These are phyloP conservation scores for Phlebiopsis flavidoalba DNA, from an alignment of 768 basidiomycete species.

Conservation along the genomic window DNA sequence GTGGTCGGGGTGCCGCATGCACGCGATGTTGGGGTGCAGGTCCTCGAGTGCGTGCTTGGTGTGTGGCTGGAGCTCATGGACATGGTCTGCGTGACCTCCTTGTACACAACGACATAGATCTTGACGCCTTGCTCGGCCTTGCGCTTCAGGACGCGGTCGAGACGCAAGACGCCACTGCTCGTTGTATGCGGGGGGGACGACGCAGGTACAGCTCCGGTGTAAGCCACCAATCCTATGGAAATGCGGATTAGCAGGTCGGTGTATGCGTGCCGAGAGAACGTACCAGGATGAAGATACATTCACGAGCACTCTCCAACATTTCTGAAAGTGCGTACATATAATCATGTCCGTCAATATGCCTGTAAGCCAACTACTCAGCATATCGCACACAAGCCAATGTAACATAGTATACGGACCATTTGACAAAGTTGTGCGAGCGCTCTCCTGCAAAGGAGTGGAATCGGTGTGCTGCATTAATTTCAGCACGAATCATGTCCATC, in stretches of 20 bases:
- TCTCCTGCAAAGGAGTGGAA: slow-evolving; percentile 81
- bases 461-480: slow-evolving; percentile 76
- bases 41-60: slow-evolving; percentile 80
- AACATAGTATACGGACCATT: slow-evolving; percentile 55
- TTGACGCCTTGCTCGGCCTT: slow-evolving; percentile 94
- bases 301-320: slow-evolving; percentile 74
- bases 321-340: slow-evolving; percentile 95
- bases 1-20: slow-evolving; percentile 89
- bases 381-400: not conserved
- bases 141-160: slow-evolving; percentile 71
- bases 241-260: not conserved
- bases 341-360: slow-evolving; percentile 94
- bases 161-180: slow-evolving; percentile 84
- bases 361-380: slow-evolving; percentile 15
- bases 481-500: slow-evolving; percentile 64
- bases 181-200: slow-evolving; percentile 79
- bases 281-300: slow-evolving; percentile 86
- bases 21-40: slow-evolving; percentile 82
- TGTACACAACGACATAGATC: slow-evolving; percentile 90
- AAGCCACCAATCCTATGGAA: slow-evolving; percentile 81
- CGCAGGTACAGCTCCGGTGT: slow-evolving; percentile 93
- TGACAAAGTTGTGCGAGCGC: slow-evolving; percentile 66
- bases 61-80: slow-evolving; percentile 75
- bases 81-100: slow-evolving; percentile 95
- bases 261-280: slow-evolving; percentile 9